Base-by-base conservation (phyloP, 176 grass and related monocot genomes). In the Carex myosuroides region DNA sequence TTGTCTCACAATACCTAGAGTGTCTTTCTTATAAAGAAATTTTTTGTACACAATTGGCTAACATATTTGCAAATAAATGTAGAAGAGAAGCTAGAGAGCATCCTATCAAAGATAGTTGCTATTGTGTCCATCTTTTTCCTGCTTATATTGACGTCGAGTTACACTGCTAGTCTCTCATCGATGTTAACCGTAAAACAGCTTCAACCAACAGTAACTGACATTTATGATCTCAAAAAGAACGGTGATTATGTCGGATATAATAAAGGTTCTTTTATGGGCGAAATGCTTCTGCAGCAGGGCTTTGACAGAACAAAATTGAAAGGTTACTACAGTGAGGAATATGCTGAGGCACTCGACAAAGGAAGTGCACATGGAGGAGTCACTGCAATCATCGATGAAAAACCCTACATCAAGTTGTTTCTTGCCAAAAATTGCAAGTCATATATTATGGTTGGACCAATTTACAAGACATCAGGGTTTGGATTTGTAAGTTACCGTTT, bases 91-190 rank as follows among this genome's bases (percentile, higher is more conserved):
- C 35, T 90, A 9, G 79, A 92, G 22, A 71, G 69, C 35, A 60
- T 83, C 22, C 81, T 92, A 55, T 92, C 91, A 3, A 83, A 81
- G 35, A 35, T 86, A 18, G 69, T 86, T 10, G 18, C 85, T 4
- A 69, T 89, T 24, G 50, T 85, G 46, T 89, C 85, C 86, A 13
- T 86, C 3, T 75, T 84, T 59, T 69, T 90, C 2, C 82, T 93
- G 7, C 84, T 93, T 8, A 70, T 90, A 63, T 65, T 93, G 60
- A 86, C 88, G 54, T 93, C 91, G 75, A 93, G 91, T 30, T 93
- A 93, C 17, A 93, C 88, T 8, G 91, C 91, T 50, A 93, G 67
- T 20, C 70, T 93, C 21, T 29, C 91, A 1, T 93, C 88, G 22
- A 90, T 93, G 58, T 73, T 93, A 13, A 93, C 91, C 0, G 60